Conservation (phyloP, 2,329 filamentous ascomycete species). For the Chaetomium strumarium region DNA sequence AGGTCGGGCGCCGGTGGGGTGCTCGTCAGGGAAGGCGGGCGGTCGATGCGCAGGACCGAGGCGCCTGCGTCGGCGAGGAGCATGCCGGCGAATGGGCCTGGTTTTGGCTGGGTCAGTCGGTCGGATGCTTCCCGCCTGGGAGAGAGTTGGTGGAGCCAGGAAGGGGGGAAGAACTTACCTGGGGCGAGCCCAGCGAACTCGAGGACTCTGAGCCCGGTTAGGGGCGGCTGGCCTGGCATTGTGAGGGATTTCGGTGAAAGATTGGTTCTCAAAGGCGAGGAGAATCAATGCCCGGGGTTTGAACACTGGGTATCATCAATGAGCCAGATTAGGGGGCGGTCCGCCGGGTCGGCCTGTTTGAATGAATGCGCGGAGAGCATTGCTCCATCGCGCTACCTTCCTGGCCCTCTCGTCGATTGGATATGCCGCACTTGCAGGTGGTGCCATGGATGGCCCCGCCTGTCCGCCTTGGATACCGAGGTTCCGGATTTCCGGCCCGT, state of each 20-base stretch:
- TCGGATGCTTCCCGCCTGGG: neutral
- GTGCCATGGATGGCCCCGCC: neutral
- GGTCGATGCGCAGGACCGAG: constrained; percentile 80
- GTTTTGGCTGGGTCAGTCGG: constrained; percentile 8
- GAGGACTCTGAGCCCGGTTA: constrained; percentile 50
- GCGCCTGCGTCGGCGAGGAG: constrained; percentile 88
- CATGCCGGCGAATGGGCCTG: constrained; percentile 82
- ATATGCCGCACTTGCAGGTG: neutral
- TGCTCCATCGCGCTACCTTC: too few species aligned
- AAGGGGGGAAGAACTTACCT: constrained; percentile 36
- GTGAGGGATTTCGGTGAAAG: neutral
- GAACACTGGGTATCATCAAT: neutral
- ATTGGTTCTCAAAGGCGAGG: neutral
- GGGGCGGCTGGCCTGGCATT: constrained; percentile 37
- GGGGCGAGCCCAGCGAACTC: constrained; percentile 59
- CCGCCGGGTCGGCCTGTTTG: too few species aligned
- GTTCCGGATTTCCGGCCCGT: constrained; percentile 1
- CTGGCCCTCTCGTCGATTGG: neutral
- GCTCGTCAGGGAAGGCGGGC: constrained; percentile 38
- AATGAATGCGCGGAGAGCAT: too few species aligned
- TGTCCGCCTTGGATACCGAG: constrained; percentile 11
- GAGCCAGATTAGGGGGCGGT: neutral
- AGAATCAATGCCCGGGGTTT: neutral
- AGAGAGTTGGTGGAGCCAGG: too few species aligned
- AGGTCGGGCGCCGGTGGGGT: constrained; percentile 54